Conservation (phyloP, 78 protist species). For the Isochrysis galbana region DNA sequence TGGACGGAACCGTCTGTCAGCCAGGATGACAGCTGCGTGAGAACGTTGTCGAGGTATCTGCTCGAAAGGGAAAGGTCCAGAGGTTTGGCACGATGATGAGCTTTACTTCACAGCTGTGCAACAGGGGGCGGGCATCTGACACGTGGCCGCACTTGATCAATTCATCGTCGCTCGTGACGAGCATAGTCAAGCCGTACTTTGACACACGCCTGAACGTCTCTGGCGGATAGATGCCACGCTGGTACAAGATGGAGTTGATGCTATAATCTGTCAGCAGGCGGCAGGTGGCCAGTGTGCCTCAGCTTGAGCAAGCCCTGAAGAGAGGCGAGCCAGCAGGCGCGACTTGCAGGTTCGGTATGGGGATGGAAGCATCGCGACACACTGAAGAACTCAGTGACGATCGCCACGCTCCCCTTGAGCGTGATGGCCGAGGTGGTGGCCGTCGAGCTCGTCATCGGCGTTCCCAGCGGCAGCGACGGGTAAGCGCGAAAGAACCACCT, state of each 20-base stretch:
- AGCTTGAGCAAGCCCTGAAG: background rate
- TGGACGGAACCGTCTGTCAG: conserved; percentile 79
- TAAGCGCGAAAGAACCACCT: too few species aligned
- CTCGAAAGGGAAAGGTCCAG: background rate
- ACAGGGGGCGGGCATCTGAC: background rate
- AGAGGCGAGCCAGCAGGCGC: too few species aligned
- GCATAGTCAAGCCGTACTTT: conserved; percentile 87
- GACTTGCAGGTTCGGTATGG: too few species aligned
- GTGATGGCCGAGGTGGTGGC: conserved; percentile 72
- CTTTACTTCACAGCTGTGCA: background rate
- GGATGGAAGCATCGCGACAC: too few species aligned
- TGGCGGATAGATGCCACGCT: conserved; percentile 97
- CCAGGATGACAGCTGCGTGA: conserved; percentile 88
- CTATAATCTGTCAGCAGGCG: conserved; percentile 30
- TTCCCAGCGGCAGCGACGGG: too few species aligned
- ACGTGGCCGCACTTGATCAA: conserved; percentile 46
- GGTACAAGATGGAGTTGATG: conserved; percentile 61
- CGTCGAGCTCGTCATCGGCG: too few species aligned
- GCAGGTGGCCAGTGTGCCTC: background rate
- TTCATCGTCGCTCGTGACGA: conserved; percentile 83
- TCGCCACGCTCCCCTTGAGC: conserved; percentile 90
- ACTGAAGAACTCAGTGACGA: conserved; percentile 95
- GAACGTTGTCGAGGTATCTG: conserved; percentile 77
- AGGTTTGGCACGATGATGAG: background rate
- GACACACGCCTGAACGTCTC: conserved; percentile 81